Percentiles rank a stretch among this genome's conserved stretches.
These are phyloP conservation scores for Debaryomycetaceae sp. DNA, from an alignment of 1,139 yeast species.

Conservation along the genomic window DNA sequence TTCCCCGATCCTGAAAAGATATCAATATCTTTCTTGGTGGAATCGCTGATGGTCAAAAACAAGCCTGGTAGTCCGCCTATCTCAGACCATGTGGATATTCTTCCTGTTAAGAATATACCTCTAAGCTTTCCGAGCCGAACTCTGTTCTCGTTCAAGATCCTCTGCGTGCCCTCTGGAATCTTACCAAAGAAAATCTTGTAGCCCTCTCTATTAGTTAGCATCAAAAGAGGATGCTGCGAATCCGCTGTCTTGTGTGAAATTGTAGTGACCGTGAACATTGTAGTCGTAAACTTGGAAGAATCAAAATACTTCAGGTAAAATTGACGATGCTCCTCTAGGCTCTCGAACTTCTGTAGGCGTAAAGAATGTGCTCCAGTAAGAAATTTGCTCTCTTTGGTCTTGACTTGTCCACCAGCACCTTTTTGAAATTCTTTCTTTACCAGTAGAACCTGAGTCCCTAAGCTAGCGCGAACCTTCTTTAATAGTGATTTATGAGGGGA, in stretches of 20 bases:
- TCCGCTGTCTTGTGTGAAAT: constrained; percentile 61
- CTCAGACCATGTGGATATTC: constrained; percentile 59
- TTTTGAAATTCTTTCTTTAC: background rate
- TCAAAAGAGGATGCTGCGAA: constrained; percentile 55
- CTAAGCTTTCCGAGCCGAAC: constrained; percentile 54
- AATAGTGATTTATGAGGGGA: constrained; percentile 1
- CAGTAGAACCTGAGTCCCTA: background rate
- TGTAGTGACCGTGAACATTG: constrained; percentile 39
- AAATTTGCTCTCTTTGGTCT: background rate
- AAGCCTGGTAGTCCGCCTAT: constrained; percentile 91
- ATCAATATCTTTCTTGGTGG: constrained; percentile 53
- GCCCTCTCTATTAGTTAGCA: constrained; percentile 50
- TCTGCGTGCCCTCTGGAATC: constrained; percentile 81
- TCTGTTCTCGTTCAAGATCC: constrained; percentile 57
- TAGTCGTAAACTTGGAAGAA: constrained; percentile 9
- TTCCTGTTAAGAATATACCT: constrained; percentile 74
- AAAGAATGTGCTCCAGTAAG: constrained; percentile 14
- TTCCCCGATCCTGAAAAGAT: constrained; percentile 36
- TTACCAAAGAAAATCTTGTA: constrained; percentile 73
- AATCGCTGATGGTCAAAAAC: constrained; percentile 79
- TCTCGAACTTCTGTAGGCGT: constrained; percentile 8
- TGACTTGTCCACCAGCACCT: background rate
- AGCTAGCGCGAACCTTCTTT: constrained; percentile 7
- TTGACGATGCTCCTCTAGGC: constrained; percentile 4
- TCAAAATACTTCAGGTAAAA: constrained; percentile 12